Percentiles rank a stretch among this genome's conserved stretches.
phyloP scores from a whole-genome alignment of 2,329 filamentous ascomycete genomes.

The Claviceps africana region DNA sequence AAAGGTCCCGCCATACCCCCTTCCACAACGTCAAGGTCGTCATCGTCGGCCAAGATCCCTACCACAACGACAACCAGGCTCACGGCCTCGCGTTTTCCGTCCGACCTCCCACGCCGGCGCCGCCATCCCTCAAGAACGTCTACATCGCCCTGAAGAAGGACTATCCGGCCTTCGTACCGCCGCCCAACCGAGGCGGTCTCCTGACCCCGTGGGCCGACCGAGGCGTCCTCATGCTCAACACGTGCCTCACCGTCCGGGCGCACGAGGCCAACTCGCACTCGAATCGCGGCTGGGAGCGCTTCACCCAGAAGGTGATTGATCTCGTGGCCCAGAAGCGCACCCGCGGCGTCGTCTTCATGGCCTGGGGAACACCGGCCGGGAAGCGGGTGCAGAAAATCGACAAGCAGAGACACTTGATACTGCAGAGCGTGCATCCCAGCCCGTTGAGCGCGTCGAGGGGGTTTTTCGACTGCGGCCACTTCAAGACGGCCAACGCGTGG shows the following conservation, averaged over 20 bases:
- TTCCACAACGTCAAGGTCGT: slow-evolving; percentile 81
- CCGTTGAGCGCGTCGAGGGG: slow-evolving; percentile 75
- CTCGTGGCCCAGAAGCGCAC: slow-evolving; percentile 64
- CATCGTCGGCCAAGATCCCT: slow-evolving; percentile 90
- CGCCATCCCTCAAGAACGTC: slow-evolving; percentile 86
- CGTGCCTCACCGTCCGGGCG: slow-evolving; percentile 82
- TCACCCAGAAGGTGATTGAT: slow-evolving; percentile 87
- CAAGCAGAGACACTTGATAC: slow-evolving; percentile 58
- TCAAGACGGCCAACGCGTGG: slow-evolving; percentile 75
- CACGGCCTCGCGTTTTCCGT: slow-evolving; percentile 95
- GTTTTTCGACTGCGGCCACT: slow-evolving; percentile 75
- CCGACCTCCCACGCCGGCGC: slow-evolving; percentile 72
- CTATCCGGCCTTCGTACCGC: slow-evolving; percentile 65
- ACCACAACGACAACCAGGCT: slow-evolving; percentile 90
- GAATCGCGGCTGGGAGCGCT: slow-evolving; percentile 78
- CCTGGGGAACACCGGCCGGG: slow-evolving; percentile 79
- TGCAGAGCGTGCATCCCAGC: slow-evolving; percentile 82
- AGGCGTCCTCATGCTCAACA: slow-evolving; percentile 87
- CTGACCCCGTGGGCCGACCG: slow-evolving; percentile 89
- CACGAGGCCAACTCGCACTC: slow-evolving; percentile 79
- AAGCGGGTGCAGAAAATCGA: slow-evolving; percentile 67
- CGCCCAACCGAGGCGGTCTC: slow-evolving; percentile 65
- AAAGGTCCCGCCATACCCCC: slow-evolving; percentile 55
- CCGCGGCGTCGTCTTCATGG: slow-evolving; percentile 81
- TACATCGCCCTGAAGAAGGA: slow-evolving; percentile 79